These are phyloP conservation scores for Bipolaris oryzae DNA, from an alignment of 2,329 filamentous ascomycete species.

Conservation along the genomic window DNA sequence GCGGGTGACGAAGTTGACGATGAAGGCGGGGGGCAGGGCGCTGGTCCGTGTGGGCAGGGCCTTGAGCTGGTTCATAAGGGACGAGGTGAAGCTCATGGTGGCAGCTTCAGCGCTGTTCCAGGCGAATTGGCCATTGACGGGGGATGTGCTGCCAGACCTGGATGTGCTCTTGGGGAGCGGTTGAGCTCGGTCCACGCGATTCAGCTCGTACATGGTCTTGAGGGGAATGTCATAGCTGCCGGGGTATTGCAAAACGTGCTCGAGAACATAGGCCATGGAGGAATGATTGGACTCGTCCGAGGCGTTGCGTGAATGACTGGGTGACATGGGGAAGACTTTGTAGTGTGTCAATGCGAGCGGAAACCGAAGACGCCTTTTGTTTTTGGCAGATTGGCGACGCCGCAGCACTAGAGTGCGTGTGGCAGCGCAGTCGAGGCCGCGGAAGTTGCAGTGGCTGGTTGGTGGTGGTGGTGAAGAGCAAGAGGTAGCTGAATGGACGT, in stretches of 20 bases:
- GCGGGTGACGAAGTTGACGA: conserved; percentile 65
- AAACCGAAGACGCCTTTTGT: not conserved
- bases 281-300: conserved; percentile 46
- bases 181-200: conserved; percentile 61
- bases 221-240: conserved; percentile 69
- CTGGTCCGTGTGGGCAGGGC: conserved; percentile 65
- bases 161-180: conserved; percentile 40
- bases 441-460: conserved; percentile 10
- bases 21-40: conserved; percentile 66
- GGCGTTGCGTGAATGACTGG: conserved; percentile 46
- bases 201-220: conserved; percentile 71
- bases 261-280: conserved; percentile 46
- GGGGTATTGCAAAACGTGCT: conserved; percentile 63
- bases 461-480: conserved; percentile 18
- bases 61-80: conserved; percentile 62
- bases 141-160: conserved; percentile 46
- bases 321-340: conserved; percentile 31
- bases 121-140: conserved; percentile 36
- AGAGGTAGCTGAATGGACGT: conserved; percentile 16
- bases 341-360: not conserved
- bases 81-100: conserved; percentile 56
- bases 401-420: conserved; percentile 13
- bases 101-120: conserved; percentile 45
- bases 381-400: conserved; percentile 9
- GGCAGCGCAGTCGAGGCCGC: conserved; percentile 2